phyloP scores from a whole-genome alignment of 441 rosid genomes.

The Geranium incanum region DNA sequence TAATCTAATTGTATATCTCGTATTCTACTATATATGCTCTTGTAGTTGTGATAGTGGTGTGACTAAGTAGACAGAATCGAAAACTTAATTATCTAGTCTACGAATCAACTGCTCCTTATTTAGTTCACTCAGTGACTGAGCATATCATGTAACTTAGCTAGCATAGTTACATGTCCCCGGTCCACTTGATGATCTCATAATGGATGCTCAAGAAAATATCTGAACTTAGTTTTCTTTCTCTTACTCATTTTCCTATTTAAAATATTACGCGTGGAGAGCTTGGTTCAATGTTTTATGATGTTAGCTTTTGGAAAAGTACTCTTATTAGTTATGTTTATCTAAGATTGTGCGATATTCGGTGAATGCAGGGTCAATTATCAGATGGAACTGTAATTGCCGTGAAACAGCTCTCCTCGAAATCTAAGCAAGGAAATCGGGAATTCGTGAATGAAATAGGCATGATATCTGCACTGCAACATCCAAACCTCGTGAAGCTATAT shows the following conservation, averaged over 20 bases:
- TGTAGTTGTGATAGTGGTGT: background rate
- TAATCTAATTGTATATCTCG: background rate
- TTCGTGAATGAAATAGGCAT: conserved; percentile 67
- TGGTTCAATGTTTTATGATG: too few species aligned
- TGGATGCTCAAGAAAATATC: too few species aligned
- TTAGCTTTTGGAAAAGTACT: background rate
- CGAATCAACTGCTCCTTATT: background rate
- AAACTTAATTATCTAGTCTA: background rate
- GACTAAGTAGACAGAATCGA: background rate
- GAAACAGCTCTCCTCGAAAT: conserved; percentile 64
- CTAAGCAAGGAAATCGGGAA: conserved; percentile 64
- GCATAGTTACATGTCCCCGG: too few species aligned
- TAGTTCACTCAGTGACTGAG: too few species aligned
- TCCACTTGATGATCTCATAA: too few species aligned
- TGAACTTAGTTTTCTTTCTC: too few species aligned
- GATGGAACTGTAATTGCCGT: conserved; percentile 72
- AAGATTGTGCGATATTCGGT: conserved; percentile 12
- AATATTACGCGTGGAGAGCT: too few species aligned
- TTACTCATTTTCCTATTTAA: too few species aligned
- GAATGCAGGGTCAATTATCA: conserved; percentile 47
- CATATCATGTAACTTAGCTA: too few species aligned
- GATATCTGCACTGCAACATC: conserved; percentile 87
- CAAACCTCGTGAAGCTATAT: conserved; percentile 75
- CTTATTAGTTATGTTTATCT: background rate
- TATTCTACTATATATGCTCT: background rate